Evolutionary conservation across 129 eudicot genomes (phyloP), one percentile per base, ranked within the genome.

Genomic region (Ambrosia trifida): DNA sequence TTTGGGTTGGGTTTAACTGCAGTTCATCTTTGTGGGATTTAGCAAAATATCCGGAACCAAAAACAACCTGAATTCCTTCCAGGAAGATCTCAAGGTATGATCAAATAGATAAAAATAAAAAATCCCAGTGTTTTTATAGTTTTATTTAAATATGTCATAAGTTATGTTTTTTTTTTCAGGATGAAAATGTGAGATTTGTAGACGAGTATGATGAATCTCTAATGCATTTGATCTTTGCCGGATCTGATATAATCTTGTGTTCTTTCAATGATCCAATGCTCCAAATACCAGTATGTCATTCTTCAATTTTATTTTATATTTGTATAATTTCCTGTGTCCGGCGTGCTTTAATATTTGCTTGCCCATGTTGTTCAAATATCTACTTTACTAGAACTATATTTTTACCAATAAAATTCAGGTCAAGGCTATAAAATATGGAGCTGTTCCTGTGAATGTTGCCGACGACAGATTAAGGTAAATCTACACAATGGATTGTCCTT

Each of bases 221-320:
- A 49, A 57, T 82, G 32, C 92, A 86, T 70, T 66, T 86, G 73
- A 57, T 86, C 58, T 49, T 83, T 77, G 85, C 86, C 18, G 92
- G 88, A 53, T 81, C 73, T 68, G 88, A 86, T 72, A 81, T 86
- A 43, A 81, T 86, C 72, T 53, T 83, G 73, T 86, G 92, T 68
- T 73, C 83, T 67, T 81, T 74, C 76, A 79, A 63, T 30, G 84
- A 86, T 78, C 81, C 86, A 32, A 82, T 82, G 59, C 76, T 76
- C 60, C 89, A 82, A 76, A 66, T 82, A 32, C 89, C 87, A 17
- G 92, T 86, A 80, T 71, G 62, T 32, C 61, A 52, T 43, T 65
- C 58, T 49, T 31, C 61, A 33, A 44, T 3, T 12, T 5, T 50
- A n/a, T 50, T 17, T 20, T 1, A 12, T 36, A 8, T 12, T 70